A percentile compares a stretch with the other conserved stretches of the same genome.
phyloP scores from a whole-genome alignment of 108 stramenopile genomes.

The Cyclotella distinguenda region DNA sequence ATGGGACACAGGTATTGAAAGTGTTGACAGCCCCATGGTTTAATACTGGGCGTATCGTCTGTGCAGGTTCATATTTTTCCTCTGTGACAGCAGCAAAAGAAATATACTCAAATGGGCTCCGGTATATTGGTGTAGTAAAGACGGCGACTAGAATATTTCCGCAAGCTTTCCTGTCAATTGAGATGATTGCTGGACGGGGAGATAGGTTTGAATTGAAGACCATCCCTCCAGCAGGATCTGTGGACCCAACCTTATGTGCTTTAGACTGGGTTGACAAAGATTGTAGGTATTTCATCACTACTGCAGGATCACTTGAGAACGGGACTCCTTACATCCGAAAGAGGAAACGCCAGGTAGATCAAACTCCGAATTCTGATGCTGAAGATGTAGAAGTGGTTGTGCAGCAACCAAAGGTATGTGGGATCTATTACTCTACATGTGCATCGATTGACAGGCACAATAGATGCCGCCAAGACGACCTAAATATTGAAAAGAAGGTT shows the following conservation, averaged over 20 bases:
- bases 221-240: background rate
- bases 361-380: background rate
- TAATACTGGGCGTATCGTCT: background rate
- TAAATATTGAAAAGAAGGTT: no score
- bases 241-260: background rate
- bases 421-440: background rate
- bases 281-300: no score
- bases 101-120: no score
- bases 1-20: background rate
- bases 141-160: background rate
- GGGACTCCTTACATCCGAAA: background rate
- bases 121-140: background rate
- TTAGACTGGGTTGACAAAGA: background rate
- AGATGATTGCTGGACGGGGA: background rate
- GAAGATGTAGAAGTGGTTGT: background rate
- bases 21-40: background rate
- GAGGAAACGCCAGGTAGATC: background rate
- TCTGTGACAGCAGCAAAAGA: no score
- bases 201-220: background rate
- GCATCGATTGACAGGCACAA: background rate
- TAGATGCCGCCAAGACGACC: no score
- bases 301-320: background rate
- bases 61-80: background rate
- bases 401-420: no score
- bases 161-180: background rate